Percentiles rank a stretch among this genome's conserved stretches.
Evolutionary conservation across 306 rosid genomes (phyloP).

Genomic region (Sphenostylis stenocarpa): DNA sequence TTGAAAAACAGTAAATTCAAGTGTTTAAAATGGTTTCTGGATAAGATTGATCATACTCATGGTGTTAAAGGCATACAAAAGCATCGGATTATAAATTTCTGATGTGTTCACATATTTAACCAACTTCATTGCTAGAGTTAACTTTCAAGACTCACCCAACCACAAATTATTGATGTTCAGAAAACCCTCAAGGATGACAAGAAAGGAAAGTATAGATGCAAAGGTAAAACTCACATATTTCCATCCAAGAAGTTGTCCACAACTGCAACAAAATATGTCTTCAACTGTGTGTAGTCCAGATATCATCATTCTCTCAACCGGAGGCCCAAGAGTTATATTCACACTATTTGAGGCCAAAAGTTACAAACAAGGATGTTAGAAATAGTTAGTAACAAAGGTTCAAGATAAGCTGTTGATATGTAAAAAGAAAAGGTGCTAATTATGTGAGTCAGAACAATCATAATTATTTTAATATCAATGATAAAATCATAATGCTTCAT

Average conservation of each 20-base stretch:
- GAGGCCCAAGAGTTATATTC: slow-evolving; percentile 65
- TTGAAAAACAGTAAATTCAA: neutral
- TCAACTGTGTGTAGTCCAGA: slow-evolving; percentile 87
- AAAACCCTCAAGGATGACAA: neutral
- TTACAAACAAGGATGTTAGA: slow-evolving; percentile 4
- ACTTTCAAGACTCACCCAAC: slow-evolving; percentile 6
- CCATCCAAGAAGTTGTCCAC: slow-evolving; percentile 92
- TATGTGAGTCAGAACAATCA: slow-evolving; percentile 7
- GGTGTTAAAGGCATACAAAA: neutral
- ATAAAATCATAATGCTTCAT: neutral
- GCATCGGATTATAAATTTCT: neutral
- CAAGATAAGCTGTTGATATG: neutral
- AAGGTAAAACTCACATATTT: slow-evolving; percentile 72
- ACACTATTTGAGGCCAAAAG: slow-evolving; percentile 55
- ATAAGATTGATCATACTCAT: neutral
- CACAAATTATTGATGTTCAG: neutral
- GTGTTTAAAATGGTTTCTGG: neutral
- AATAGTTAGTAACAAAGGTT: slow-evolving; percentile 17
- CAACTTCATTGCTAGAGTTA: neutral
- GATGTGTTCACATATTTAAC: slow-evolving; percentile 5
- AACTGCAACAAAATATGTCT: slow-evolving; percentile 84
- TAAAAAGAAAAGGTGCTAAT: neutral
- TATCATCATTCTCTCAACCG: slow-evolving; percentile 70
- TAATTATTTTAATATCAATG: neutral
- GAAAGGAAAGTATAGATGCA: slow-evolving; percentile 8